phyloP scores from a whole-genome alignment of 805 yeast species.

The Wickerhamomyces ciferrii region DNA sequence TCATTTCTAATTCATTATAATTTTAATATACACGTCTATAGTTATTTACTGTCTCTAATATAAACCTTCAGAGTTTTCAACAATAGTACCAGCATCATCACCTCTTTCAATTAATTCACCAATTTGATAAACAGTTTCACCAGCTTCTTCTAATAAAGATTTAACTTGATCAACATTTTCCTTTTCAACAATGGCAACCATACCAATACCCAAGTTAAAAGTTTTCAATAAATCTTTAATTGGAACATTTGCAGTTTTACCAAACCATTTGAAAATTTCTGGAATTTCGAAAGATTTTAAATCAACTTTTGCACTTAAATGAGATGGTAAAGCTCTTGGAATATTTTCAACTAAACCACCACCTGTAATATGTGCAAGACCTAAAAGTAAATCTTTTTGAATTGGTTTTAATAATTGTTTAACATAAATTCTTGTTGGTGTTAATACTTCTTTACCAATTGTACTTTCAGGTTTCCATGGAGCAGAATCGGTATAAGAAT shows the following conservation, averaged over 20 bases:
- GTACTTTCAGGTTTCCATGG: slow-evolving; percentile 77
- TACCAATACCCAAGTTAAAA: slow-evolving; percentile 93
- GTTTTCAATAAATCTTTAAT: slow-evolving; percentile 80
- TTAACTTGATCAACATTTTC: slow-evolving; percentile 58
- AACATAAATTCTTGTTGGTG: slow-evolving; percentile 93
- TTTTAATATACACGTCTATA: neutral
- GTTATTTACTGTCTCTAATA: slow-evolving; percentile 12
- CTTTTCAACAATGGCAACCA: slow-evolving; percentile 79
- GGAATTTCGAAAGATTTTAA: slow-evolving; percentile 80
- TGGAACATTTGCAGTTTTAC: slow-evolving; percentile 88
- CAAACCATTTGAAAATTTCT: slow-evolving; percentile 90
- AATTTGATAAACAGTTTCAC: slow-evolving; percentile 71
- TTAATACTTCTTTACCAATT: slow-evolving; percentile 79
- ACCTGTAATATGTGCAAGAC: slow-evolving; percentile 96
- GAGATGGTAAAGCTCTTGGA: slow-evolving; percentile 87
- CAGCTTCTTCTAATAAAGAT: slow-evolving; percentile 49
- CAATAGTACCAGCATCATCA: slow-evolving; percentile 45
- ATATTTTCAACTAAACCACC: slow-evolving; percentile 97
- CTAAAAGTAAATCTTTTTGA: slow-evolving; percentile 63
- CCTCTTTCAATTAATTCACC: slow-evolving; percentile 52
- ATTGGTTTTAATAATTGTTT: slow-evolving; percentile 79
- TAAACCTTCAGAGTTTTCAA: slow-evolving; percentile 32
- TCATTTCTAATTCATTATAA: neutral
- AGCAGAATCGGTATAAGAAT: slow-evolving; percentile 65
- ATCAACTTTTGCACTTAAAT: slow-evolving; percentile 77